Evolutionary conservation across 495 filamentous ascomycete species (phyloP).

Genomic region (Aspergillus egyptiacus): DNA sequence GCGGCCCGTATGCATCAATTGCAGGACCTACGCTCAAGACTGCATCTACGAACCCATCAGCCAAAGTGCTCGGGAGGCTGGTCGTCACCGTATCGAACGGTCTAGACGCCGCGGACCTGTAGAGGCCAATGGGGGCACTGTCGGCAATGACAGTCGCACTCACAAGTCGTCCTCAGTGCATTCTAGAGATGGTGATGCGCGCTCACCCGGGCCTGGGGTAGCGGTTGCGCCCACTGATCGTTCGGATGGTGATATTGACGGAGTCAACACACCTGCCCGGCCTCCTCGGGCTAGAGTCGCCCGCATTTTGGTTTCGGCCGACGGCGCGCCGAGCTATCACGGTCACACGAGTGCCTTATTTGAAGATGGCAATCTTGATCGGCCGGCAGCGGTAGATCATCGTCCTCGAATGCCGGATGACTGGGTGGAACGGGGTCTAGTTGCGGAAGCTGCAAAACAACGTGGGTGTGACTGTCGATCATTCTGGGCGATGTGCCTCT

Average conservation of each 20-base stretch:
- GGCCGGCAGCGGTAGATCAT: neutral
- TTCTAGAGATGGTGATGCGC: neutral
- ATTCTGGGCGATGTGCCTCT: too few relatives aligned
- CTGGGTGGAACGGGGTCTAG: conserved; percentile 19
- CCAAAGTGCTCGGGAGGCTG: conserved; percentile 20
- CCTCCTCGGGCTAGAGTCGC: conserved; percentile 16
- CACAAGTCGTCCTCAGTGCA: too few relatives aligned
- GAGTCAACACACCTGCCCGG: neutral
- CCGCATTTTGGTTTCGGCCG: conserved; percentile 22
- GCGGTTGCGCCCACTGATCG: neutral
- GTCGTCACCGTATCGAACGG: conserved; percentile 12
- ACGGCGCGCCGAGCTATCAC: conserved; percentile 29
- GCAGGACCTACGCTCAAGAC: conserved; percentile 19
- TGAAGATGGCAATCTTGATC: conserved; percentile 22
- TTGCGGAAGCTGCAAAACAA: conserved; percentile 27
- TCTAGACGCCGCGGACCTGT: neutral
- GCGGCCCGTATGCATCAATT: conserved; percentile 24
- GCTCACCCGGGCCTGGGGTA: neutral
- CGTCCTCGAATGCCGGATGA: conserved; percentile 16
- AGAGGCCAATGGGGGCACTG: neutral
- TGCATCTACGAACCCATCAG: conserved; percentile 17
- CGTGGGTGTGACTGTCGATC: too few relatives aligned
- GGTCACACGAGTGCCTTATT: conserved; percentile 30
- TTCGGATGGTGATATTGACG: neutral
- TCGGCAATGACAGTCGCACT: neutral